Base-by-base conservation (phyloP, 192 early-diverging fungal genomes). In the Chytriomyces sp. region DNA sequence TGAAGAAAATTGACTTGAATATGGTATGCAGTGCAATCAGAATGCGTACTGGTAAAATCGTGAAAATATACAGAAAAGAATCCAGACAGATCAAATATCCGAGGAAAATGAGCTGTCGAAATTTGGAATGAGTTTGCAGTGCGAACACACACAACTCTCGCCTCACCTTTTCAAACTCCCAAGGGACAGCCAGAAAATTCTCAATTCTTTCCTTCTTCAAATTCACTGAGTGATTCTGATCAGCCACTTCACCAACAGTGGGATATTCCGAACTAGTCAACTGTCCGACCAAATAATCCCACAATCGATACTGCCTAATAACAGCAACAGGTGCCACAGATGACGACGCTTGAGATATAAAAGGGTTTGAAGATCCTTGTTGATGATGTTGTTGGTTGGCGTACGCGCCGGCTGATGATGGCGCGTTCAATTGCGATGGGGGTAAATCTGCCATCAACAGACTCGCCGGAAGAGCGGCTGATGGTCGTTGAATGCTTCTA, bases 21-120 rank as follows among this genome's bases (percentile, higher is more conserved):
- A 92, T 75, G 7, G 83, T 82, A 16, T 82, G 74, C 3, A 89
- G 43, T 0, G 96, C 94, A 20, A 96, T 81, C 9, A 90, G 53
- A 71, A 98, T 92, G 20, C 95, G 90, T 11, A 94, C 82, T 0
- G 98, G 98, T 18, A 99, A 78, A 61, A 98, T 95, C 0, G 98
- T 97, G 78, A 98, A 96, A 1, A 93, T 93, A 75, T 97, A 94
- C 6, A 99, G 81, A 72, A 99, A 96, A 13, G 97, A 94, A 78
- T 99, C 98, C 46, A 98, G 82, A 71, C 96, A 97, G 7, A 98
- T 92, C 43, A 95, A 82, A 47, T 91, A 92, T 16, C 98, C 98
- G 86, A 98, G 94, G 28, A 89, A 86, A 87, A 98, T 85, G 71
- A 98, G 89, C 92, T 93, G 59, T 26, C 7, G 72, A 13, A 49